A percentile compares a stretch with the other conserved stretches of the same genome.
Evolutionary conservation across 1,284 basidiomycete genomes (phyloP).

Genomic region (Ustilago shanxiensis): DNA sequence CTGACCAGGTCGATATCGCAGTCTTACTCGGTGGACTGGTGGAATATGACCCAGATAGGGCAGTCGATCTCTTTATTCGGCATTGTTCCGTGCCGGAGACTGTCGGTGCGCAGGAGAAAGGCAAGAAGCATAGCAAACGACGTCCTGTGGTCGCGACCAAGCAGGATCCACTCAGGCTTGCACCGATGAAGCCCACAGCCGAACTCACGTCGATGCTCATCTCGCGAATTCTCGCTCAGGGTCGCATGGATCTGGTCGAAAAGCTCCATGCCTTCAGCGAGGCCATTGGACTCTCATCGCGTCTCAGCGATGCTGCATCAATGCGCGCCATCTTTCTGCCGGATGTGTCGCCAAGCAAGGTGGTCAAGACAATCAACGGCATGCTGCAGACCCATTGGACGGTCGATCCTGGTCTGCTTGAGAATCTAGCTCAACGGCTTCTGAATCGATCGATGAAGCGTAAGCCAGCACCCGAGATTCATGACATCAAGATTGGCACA

Average conservation of each 20-base stretch:
- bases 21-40: conserved; percentile 44
- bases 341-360: conserved; percentile 12
- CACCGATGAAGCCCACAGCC: conserved; percentile 38
- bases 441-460: conserved; percentile 10
- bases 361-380: conserved; percentile 3
- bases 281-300: conserved; percentile 16
- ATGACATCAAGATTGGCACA: not conserved
- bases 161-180: conserved; percentile 8
- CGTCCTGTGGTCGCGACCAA: not conserved
- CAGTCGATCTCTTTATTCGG: conserved; percentile 39
- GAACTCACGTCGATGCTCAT: conserved; percentile 30
- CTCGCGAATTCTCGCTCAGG: conserved; percentile 20
- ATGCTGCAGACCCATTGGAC: conserved; percentile 18
- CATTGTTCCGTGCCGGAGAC: conserved; percentile 21
- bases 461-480: not conserved
- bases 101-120: not conserved
- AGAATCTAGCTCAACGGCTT: conserved; percentile 24
- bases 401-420: conserved; percentile 22
- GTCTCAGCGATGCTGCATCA: conserved; percentile 7
- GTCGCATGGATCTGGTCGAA: conserved; percentile 30
- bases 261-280: conserved; percentile 24
- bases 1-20: conserved; percentile 36
- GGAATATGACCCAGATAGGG: conserved; percentile 33
- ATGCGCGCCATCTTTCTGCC: conserved; percentile 11
- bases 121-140: not conserved